Conservation (phyloP, 108 stramenopile genomes). For the Conticribra weissflogii region DNA sequence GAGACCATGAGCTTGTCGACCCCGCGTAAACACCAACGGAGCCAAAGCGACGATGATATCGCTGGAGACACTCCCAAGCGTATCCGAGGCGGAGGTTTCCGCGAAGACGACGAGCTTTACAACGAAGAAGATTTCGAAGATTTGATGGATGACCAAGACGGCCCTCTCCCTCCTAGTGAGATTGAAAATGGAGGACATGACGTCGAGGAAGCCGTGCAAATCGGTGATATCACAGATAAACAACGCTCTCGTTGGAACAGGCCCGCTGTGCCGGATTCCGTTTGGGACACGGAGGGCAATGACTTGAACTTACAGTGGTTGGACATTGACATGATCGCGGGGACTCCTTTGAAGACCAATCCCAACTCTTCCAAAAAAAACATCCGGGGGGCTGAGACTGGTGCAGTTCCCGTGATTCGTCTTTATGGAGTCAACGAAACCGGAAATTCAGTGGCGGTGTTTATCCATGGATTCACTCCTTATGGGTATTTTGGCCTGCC, state of each 20-base stretch:
- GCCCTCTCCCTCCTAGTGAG: slow-evolving; percentile 7
- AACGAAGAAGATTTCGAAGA: slow-evolving; percentile 10
- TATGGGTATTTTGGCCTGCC: slow-evolving; percentile 92
- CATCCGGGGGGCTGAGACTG: slow-evolving; percentile 64
- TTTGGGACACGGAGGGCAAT: slow-evolving; percentile 33
- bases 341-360: slow-evolving; percentile 71
- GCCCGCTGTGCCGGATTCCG: slow-evolving; percentile 43
- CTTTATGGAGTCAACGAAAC: slow-evolving; percentile 92
- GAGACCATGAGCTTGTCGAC: slow-evolving; percentile 1
- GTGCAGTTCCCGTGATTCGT: slow-evolving; percentile 91
- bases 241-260: slow-evolving; percentile 52
- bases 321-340: slow-evolving; percentile 95
- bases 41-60: slow-evolving; percentile 4
- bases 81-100: slow-evolving; percentile 60
- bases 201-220: slow-evolving; percentile 20
- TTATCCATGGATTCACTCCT: slow-evolving; percentile 96
- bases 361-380: slow-evolving; percentile 60
- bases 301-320: slow-evolving; percentile 93
- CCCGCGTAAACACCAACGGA: slow-evolving; percentile 3
- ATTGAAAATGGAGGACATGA: not conserved
- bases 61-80: slow-evolving; percentile 49
- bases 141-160: slow-evolving; percentile 17
- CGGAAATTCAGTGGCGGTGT: slow-evolving; percentile 91
- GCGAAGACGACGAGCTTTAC: slow-evolving; percentile 18
- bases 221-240: slow-evolving; percentile 34